Evolutionary conservation across 176 grass and related monocot genomes (phyloP), one percentile per base, ranked within the genome.

Genomic region (Musa acuminata): DNA sequence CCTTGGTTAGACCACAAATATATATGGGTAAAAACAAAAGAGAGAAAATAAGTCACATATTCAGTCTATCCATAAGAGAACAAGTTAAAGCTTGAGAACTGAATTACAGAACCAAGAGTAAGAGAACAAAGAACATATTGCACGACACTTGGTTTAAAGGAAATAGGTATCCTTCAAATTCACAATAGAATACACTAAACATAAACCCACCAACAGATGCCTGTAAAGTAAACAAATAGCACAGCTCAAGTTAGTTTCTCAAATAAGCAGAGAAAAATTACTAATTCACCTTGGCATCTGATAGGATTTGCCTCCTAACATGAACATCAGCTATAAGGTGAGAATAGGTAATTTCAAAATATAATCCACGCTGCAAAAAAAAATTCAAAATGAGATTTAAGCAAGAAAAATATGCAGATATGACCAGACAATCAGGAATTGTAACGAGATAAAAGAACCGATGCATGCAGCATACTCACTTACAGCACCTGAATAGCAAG

Each of bases 291-390:
- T 96, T 96, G 53, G 80, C 87, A 79, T 96, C 77, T 53, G 83
- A 71, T 21, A 92, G 7, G 69, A 84, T 64, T 67, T 88, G 84
- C 67, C 72, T 84, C 74, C 83, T 91, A 55, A 80, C 76, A 84
- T 80, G 80, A 67, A 52, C 29, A 81, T 90, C 87, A 25, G 27
- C 85, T 58, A 82, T 80, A 79, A 97, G 82, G n/a, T 85, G 79
- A 29, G 93, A 85, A 51, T 96, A 92, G 8, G 87, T 80, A 16
- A 92, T 90, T 79, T 96, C 85, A 64, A 92, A 92, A 77, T 88
- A 58, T 52, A 92, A 49, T 2, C 89, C 93, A 72, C 88, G 85
- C 78, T 90, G 85, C 76, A 72, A 64, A 62, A 17, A 10, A 52
- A 3, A 63, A 27, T n/a, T n/a, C n/a, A 13, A n/a, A 24, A 29